A percentile compares a stretch with the other conserved stretches of the same genome.
phyloP scores from a whole-genome alignment of 1,284 basidiomycete genomes.

The Leccinum pachyderme region DNA sequence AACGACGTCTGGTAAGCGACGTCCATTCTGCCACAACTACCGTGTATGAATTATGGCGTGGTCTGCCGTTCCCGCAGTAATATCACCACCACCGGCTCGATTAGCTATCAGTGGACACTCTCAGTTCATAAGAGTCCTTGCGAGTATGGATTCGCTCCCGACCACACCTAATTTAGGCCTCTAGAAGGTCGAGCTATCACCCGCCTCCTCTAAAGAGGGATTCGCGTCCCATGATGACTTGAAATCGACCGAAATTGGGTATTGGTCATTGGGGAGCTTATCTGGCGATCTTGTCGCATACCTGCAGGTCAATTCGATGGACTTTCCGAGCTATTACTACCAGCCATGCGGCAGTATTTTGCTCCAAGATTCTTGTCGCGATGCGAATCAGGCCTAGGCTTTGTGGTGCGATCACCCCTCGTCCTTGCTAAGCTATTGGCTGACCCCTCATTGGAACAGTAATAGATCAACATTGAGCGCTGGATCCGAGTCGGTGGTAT shows the following conservation, averaged over 20 bases:
- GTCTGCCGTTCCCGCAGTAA: constrained; percentile 35
- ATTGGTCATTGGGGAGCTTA: constrained; percentile 11
- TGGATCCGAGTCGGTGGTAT: constrained; percentile 23
- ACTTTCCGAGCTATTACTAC: constrained; percentile 32
- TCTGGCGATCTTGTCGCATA: constrained; percentile 30
- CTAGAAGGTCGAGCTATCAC: background rate
- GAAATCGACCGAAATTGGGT: background rate
- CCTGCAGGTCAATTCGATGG: constrained; percentile 45
- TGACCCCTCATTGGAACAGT: background rate
- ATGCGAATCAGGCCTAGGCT: constrained; percentile 13
- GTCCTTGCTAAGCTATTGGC: background rate
- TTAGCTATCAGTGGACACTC: constrained; percentile 44
- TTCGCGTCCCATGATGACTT: constrained; percentile 2
- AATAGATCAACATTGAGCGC: constrained; percentile 22
- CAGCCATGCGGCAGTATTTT: constrained; percentile 28
- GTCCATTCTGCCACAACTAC: background rate
- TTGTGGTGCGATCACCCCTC: constrained; percentile 18
- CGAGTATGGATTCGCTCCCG: constrained; percentile 12
- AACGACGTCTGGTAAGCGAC: constrained; percentile 38
- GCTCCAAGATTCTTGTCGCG: constrained; percentile 37
- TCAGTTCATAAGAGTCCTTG: constrained; percentile 25
- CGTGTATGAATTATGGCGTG: background rate
- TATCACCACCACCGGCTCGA: constrained; percentile 39
- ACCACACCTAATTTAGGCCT: background rate
- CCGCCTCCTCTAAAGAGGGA: background rate